Evolutionary conservation across 257 asterid genomes (phyloP), one percentile per base, ranked within the genome.

Genomic region (Lantana camara): DNA sequence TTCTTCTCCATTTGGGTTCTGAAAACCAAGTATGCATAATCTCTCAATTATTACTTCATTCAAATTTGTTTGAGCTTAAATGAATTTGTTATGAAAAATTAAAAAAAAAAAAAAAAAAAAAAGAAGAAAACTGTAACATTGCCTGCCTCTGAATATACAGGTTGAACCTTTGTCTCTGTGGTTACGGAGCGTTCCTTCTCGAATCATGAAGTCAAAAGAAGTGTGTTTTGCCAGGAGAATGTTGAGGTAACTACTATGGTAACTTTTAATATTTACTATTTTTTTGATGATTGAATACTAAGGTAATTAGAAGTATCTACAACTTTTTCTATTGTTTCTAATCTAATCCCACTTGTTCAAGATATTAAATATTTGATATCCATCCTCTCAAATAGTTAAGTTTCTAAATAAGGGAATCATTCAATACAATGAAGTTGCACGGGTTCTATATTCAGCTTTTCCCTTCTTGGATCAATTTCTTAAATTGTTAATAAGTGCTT

Each of bases 1-100:
- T 84, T 74, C 98, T 93, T 77, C 97, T 93, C 70, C 98, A 83
- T 76, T 83, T 93, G 66, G 77, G 76, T 51, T 74, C 94, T 11
- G 80, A 74, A 66, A 79, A 76, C 75, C 87, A 80, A 68, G 94
- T 83, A 85, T 59, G 37, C 50, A 29, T 60, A 37, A 53, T 59
- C 65, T 52, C 69, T 65, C 46, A 35, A 51, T 56, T 47, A 10
- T 35, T 55, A 5, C 53, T 64, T 41, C 34, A 1, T 58, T 60
- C 24, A 41, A 15, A 24, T n/a, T 58, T 47, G 10, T 46, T 69
- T 14, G 17, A 45, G 16, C 13, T 5, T 21, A 47, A 50, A 16
- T 40, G 32, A 20, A 48, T 46, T 54, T 74, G 46, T 46, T 45
- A n/a, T n/a, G n/a, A n/a, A 49, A 61, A 27, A 2, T 57, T 66